Conservation (phyloP, 306 rosid species). For the Macrotyloma uniflorum region DNA sequence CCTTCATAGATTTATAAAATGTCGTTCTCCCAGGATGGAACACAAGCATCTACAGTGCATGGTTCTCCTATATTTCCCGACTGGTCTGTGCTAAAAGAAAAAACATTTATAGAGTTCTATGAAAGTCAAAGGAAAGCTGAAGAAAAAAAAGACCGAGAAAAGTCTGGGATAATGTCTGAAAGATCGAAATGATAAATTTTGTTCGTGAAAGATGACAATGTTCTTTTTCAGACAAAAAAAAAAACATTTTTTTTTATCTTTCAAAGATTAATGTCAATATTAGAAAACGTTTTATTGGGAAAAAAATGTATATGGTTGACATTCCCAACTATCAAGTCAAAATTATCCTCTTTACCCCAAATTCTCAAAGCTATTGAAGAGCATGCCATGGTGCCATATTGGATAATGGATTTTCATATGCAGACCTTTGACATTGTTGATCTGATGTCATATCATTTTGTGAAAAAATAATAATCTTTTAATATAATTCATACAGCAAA, state of each 20-base stretch:
- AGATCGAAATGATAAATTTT: too few species aligned
- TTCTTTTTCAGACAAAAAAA: too few species aligned
- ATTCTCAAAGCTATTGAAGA: not conserved
- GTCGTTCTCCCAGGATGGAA: not conserved
- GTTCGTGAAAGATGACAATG: not conserved
- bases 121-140: not conserved
- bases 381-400: not conserved
- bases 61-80: not conserved
- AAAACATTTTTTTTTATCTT: too few species aligned
- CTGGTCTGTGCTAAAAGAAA: too few species aligned
- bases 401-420: not conserved
- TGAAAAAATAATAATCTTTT: not conserved
- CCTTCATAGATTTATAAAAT: not conserved
- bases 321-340: not conserved
- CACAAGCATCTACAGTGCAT: not conserved
- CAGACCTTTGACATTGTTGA: not conserved
- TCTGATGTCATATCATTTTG: not conserved
- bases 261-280: too few species aligned
- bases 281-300: too few species aligned
- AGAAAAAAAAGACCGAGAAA: too few species aligned
- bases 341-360: not conserved
- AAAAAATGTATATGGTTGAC: not conserved
- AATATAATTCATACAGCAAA: not conserved
- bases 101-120: too few species aligned
- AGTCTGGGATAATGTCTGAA: not conserved